These are phyloP conservation scores for Amphirosellinia nigrospora DNA, from an alignment of 495 filamentous ascomycete species.

Conservation along the genomic window DNA sequence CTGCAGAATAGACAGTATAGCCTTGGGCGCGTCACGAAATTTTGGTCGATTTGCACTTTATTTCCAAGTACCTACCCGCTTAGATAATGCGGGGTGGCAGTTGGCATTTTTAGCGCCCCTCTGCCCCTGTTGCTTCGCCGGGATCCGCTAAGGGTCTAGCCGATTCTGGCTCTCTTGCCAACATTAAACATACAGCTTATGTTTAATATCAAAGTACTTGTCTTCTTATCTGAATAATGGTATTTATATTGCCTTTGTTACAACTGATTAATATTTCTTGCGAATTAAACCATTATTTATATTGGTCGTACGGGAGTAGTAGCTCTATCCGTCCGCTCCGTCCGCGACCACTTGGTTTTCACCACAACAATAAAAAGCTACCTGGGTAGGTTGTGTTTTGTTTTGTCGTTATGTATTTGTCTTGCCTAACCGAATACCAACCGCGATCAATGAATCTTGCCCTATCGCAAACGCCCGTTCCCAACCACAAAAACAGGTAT, in stretches of 20 bases:
- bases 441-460: not conserved
- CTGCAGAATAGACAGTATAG: not conserved
- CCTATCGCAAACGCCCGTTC: not conserved
- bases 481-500: not conserved
- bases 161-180: not conserved
- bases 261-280: not conserved
- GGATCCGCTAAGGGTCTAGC: constrained; percentile 9
- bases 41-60: constrained; percentile 8
- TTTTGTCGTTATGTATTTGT: not conserved
- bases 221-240: not conserved
- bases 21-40: constrained; percentile 20
- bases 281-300: not conserved
- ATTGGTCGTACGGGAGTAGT: not conserved
- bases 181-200: not conserved
- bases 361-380: not conserved
- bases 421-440: not conserved
- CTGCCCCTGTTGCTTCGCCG: not conserved
- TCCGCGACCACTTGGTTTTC: not conserved
- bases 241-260: not conserved
- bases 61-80: not conserved
- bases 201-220: not conserved
- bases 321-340: not conserved
- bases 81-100: constrained; percentile 14
- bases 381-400: not conserved
- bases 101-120: not conserved